Conservation (phyloP, 140 eudicot species). For the Bidens hawaiensis region DNA sequence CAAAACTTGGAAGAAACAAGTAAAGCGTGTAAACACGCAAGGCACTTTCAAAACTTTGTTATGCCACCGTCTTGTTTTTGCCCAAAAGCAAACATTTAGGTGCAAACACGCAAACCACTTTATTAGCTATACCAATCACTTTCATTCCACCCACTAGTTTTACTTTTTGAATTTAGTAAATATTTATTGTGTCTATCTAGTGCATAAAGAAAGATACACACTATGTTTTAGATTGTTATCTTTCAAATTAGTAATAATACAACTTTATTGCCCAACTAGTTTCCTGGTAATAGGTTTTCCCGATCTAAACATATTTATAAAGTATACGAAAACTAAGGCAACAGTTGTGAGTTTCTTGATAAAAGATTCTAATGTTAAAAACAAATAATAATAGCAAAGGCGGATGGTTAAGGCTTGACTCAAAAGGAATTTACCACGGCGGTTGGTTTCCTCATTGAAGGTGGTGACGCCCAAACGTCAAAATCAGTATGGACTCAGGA, state of each 20-base stretch:
- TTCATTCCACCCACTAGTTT: constrained; percentile 28
- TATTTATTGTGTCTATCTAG: background rate
- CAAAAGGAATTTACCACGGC: too few relatives aligned
- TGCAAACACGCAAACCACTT: constrained; percentile 43
- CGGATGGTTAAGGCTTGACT: too few relatives aligned
- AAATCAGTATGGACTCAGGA: too few relatives aligned
- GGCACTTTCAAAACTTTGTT: constrained; percentile 19
- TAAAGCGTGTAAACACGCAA: constrained; percentile 21
- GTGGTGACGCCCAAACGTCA: too few relatives aligned
- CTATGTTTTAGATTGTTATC: too few relatives aligned
- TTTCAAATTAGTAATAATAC: too few relatives aligned
- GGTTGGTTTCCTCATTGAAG: too few relatives aligned
- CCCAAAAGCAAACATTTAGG: constrained; percentile 31
- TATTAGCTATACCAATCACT: constrained; percentile 25
- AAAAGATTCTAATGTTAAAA: too few relatives aligned
- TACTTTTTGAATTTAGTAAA: background rate
- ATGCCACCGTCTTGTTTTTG: constrained; percentile 26
- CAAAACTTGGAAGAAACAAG: constrained; percentile 17
- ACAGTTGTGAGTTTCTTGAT: background rate
- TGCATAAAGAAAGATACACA: background rate
- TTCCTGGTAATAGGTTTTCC: background rate
- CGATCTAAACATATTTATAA: background rate
- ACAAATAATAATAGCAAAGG: too few relatives aligned
- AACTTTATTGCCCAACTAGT: too few relatives aligned
- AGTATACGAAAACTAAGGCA: background rate